Evolutionary conservation across 805 yeast species (phyloP), one percentile per base, ranked within the genome.

Genomic region (Nakazawaea laoshanensis): DNA sequence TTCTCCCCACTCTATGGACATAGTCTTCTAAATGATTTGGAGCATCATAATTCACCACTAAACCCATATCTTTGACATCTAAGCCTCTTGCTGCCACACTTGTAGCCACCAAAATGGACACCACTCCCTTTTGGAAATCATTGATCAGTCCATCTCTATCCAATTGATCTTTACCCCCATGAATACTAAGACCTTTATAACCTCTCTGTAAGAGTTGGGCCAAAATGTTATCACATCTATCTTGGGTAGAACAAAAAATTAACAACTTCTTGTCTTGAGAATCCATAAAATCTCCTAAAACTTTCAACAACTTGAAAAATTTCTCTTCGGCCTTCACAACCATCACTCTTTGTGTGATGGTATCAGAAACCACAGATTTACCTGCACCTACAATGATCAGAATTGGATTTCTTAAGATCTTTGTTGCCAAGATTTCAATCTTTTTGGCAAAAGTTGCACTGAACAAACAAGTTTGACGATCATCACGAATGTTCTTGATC

Each of bases 31-130:
- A 67, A 39, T 88, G 94, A 42, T 69, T 83, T 1, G 95, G 94
- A 1, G 85, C 69, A 43, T 82, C 87, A 46, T 69, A 83, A 42
- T 92, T 83, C 5, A 92, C 62, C 2, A 92, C 97, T 27, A 88
- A 53, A 37, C 76, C 76, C 17, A 89, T 67, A 15, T 77, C 80
- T 33, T 86, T 82, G n/a, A 92, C 96, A 55, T 92, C 96, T 16
- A 92, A 60, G 0, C 98, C 98, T 41, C 98, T 66, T 0, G 98
- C 95, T 3, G 96, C 86, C 17, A 92, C 82, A 2, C 95, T 92
- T 0, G 98, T 92, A 6, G 96, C 95, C 18, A 92, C 72, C 30
- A 92, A 59, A 1, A 87, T 72, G 35, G 74, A 70, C 3, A 74
- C 57, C 0, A 65, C 63, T 10, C 85, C 80, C 5, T 52, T 60